phyloP scores from a whole-genome alignment of 164 flowering plant genomes.

The Kingdonia uniflora region DNA sequence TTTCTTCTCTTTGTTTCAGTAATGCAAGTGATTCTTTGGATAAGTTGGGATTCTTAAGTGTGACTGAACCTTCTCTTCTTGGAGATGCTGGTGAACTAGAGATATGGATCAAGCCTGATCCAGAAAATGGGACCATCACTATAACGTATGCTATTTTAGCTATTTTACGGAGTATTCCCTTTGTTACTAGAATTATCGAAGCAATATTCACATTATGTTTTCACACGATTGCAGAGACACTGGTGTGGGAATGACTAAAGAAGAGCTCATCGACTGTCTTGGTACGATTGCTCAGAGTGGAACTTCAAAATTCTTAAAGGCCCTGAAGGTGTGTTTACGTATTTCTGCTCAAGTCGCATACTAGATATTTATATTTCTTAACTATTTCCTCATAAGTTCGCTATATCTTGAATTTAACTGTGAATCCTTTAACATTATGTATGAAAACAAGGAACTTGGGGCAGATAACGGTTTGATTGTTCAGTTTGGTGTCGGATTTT shows the following conservation, averaged over 20 bases:
- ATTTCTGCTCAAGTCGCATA: neutral
- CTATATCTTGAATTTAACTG: too few relatives aligned
- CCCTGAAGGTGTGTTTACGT: conserved; percentile 53
- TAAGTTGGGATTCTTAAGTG: conserved; percentile 87
- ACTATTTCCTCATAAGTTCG: too few relatives aligned
- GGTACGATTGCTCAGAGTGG: conserved; percentile 99
- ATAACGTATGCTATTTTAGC: conserved; percentile 39
- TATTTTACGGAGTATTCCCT: neutral
- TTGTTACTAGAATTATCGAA: neutral
- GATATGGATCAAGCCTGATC: conserved; percentile 88
- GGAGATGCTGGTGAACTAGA: conserved; percentile 85
- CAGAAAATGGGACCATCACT: conserved; percentile 91
- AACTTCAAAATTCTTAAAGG: conserved; percentile 86
- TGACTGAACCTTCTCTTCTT: conserved; percentile 82
- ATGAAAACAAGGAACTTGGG: conserved; percentile 90
- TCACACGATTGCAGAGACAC: conserved; percentile 55
- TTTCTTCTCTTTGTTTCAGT: conserved; percentile 27
- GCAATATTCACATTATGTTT: neutral
- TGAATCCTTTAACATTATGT: neutral
- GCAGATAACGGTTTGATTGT: conserved; percentile 89
- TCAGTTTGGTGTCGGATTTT: conserved; percentile 98
- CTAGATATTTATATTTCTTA: too few relatives aligned
- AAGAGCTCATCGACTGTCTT: conserved; percentile 91
- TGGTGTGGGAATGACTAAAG: conserved; percentile 96
- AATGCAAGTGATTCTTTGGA: conserved; percentile 99